Evolutionary conservation across 2,329 filamentous ascomycete species (phyloP).

Genomic region (Colletotrichum aenigma): DNA sequence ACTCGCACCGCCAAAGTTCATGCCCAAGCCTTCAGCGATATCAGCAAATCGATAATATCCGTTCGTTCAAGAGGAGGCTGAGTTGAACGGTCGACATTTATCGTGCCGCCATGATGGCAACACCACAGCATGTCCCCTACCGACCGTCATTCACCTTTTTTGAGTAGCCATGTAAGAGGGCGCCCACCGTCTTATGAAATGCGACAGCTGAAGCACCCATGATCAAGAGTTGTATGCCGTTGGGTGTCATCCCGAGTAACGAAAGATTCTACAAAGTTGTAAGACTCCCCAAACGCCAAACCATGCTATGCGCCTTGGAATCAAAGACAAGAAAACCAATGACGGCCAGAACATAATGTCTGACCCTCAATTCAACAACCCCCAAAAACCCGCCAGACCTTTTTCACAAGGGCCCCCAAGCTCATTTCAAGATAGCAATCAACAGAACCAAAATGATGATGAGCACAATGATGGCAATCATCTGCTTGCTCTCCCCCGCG

Average conservation of each 20-base stretch:
- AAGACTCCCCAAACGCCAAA: constrained; percentile 14
- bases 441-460: constrained; percentile 83
- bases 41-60: background rate
- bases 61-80: background rate
- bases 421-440: constrained; percentile 79
- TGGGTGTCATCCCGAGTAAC: background rate
- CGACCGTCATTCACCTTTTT: background rate
- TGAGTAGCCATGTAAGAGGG: background rate
- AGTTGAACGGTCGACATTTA: background rate
- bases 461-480: constrained; percentile 79
- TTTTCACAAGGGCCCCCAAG: constrained; percentile 39
- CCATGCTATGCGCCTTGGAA: constrained; percentile 18
- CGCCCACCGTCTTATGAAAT: background rate
- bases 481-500: constrained; percentile 85
- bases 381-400: background rate
- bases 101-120: background rate
- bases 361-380: constrained; percentile 42
- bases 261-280: background rate
- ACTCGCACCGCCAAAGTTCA: background rate
- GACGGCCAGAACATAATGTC: background rate
- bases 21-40: accelerated
- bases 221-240: background rate
- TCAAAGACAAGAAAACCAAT: background rate
- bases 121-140: background rate
- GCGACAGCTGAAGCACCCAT: background rate